Conservation (phyloP, 805 yeast genomes). For the Saccharomyces jurei region DNA sequence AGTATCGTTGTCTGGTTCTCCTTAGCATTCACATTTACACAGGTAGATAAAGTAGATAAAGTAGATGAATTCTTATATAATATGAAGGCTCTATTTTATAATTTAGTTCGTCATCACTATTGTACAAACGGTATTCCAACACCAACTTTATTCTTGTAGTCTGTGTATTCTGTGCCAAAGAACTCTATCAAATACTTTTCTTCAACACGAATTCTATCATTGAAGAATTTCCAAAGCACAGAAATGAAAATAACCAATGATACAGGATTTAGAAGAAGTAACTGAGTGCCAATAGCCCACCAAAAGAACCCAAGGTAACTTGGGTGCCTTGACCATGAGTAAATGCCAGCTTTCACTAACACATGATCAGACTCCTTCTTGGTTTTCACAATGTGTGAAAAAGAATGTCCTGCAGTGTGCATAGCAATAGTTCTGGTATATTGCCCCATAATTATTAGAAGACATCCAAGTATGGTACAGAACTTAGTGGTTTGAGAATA, state of each 20-base stretch:
- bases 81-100: neutral
- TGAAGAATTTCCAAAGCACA: constrained; percentile 66
- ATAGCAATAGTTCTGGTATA: constrained; percentile 63
- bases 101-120: constrained; percentile 6
- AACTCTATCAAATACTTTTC: constrained; percentile 57
- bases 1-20: neutral
- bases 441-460: constrained; percentile 54
- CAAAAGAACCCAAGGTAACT: constrained; percentile 84
- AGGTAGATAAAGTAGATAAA: neutral
- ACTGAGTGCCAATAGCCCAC: constrained; percentile 88
- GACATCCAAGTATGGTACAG: constrained; percentile 37
- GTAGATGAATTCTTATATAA: neutral
- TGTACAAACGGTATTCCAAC: constrained; percentile 60
- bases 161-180: constrained; percentile 59
- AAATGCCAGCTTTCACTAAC: constrained; percentile 69
- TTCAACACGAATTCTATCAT: constrained; percentile 57
- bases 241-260: constrained; percentile 44
- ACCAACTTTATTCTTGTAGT: constrained; percentile 42
- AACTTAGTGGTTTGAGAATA: constrained; percentile 1
- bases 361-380: constrained; percentile 46
- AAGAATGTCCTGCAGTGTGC: constrained; percentile 80
- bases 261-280: constrained; percentile 59
- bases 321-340: constrained; percentile 69
- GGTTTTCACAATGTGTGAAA: constrained; percentile 69
- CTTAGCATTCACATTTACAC: neutral